A percentile compares a stretch with the other conserved stretches of the same genome.
Evolutionary conservation across 2,329 filamentous ascomycete species (phyloP).

Genomic region (Beauveria medogensis): DNA sequence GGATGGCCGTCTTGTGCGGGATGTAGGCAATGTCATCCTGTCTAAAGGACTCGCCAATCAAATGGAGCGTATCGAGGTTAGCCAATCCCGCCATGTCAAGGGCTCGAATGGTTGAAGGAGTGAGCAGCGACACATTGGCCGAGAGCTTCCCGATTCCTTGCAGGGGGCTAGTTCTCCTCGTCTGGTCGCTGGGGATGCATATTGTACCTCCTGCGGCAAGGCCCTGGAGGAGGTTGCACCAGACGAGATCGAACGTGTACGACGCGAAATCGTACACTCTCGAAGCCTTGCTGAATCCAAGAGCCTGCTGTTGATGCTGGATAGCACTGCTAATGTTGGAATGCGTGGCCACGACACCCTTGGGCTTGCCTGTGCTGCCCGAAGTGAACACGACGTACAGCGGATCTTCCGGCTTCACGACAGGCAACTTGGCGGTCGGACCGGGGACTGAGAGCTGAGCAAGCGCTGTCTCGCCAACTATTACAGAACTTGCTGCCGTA

Average conservation of each 20-base stretch:
- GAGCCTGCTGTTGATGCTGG: conserved; percentile 12
- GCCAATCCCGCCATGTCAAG: neutral
- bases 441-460: neutral
- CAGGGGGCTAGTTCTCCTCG: neutral
- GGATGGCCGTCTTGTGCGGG: neutral
- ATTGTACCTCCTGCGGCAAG: conserved; percentile 13
- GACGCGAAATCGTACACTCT: conserved; percentile 12
- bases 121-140: neutral
- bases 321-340: conserved; percentile 14
- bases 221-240: conserved; percentile 17
- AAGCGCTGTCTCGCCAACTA: neutral
- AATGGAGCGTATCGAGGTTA: neutral
- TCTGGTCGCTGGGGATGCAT: conserved; percentile 6
- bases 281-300: conserved; percentile 13
- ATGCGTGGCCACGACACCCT: conserved; percentile 18
- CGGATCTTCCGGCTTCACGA: neutral
- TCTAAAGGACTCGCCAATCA: conserved; percentile 2
- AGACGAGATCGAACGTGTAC: conserved; percentile 13
- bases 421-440: neutral
- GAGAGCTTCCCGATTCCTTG: neutral
- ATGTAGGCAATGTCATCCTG: neutral
- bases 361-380: conserved; percentile 15
- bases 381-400: conserved; percentile 17
- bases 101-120: neutral
- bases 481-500: neutral